Evolutionary conservation across 2,329 filamentous ascomycete species (phyloP), one percentile per base, ranked within the genome.

Genomic region (Botrytis pseudocinerea): DNA sequence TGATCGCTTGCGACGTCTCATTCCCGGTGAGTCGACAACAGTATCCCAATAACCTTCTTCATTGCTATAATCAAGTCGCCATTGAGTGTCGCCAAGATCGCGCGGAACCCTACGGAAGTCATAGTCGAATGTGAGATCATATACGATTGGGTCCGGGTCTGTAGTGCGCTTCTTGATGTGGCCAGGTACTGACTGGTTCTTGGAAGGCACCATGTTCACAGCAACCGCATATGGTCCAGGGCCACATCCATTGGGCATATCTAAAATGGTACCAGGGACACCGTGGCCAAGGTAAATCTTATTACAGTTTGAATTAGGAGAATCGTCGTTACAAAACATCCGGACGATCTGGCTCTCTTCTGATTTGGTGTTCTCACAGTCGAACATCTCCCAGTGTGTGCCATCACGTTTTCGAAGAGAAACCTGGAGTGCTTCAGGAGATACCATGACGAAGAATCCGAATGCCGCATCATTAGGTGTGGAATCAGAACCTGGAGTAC

Each of bases 121-220:
- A 28, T 69, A 73, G 46, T 73, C 71, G 44, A 73, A 73, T 20
- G 64, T 73, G 10, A 73, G 46, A 46, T 73, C 71, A 59, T 57
- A 73, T 20, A 73, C 40, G 16, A 5, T 14, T 7, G 64, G 35
- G 12, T 9, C 16, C 6, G 32, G 25, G 22, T 4, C 3, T 22
- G 32, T 25, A n/a, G 3, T 12, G 25, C 42, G 54, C 10, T 59
- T 42, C 9, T 7, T 42, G 8, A 73, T 9, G 25, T 73, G 57
- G 4, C n/a, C n/a, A 16, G 71, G 71, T 16, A 73, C 42, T 9
- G 44, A 32, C 38, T 70, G 59, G 25, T 73, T 42, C 18, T 32
- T 42, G 25, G 59, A 32, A 44, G 10, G 44, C 22, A 32, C 12
- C 59, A 73, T 57, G 42, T 38, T 35, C 16, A 42, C 59, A 0